Evolutionary conservation across 2,329 filamentous ascomycete genomes (phyloP).

Genomic region (Setomelanomma holmii): DNA sequence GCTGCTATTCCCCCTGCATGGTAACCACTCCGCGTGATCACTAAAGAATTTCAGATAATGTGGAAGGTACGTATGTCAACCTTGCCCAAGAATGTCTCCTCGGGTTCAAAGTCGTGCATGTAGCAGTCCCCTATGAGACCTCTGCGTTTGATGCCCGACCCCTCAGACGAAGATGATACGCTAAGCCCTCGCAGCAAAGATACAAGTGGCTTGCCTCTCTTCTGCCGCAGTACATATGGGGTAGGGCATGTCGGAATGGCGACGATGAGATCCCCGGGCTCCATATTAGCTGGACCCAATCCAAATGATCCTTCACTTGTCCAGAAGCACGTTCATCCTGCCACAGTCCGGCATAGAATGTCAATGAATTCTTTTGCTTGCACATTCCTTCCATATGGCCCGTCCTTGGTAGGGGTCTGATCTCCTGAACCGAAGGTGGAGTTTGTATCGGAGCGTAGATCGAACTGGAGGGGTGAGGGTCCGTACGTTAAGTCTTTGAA

Average conservation of each 20-base stretch:
- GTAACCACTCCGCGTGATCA: too few relatives aligned
- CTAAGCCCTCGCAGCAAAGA: background rate
- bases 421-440: background rate
- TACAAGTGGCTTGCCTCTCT: background rate
- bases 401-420: background rate
- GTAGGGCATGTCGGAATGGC: background rate
- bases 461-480: background rate
- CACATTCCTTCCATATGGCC: background rate
- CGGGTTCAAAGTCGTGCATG: conserved; percentile 1
- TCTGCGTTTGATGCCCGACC: background rate
- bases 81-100: background rate
- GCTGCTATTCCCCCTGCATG: too few relatives aligned
- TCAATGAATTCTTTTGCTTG: background rate
- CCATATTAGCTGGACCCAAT: conserved; percentile 1
- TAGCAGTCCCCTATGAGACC: conserved; percentile 1
- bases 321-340: conserved; percentile 5
- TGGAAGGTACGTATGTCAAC: background rate
- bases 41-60: background rate
- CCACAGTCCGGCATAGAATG: background rate
- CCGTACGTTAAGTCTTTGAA: background rate
- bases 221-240: conserved; percentile 1
- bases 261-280: background rate
- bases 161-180: background rate
- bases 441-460: background rate
- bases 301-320: conserved; percentile 1